Evolutionary conservation across 345 rosid genomes (phyloP).

Genomic region (Firmiana major): DNA sequence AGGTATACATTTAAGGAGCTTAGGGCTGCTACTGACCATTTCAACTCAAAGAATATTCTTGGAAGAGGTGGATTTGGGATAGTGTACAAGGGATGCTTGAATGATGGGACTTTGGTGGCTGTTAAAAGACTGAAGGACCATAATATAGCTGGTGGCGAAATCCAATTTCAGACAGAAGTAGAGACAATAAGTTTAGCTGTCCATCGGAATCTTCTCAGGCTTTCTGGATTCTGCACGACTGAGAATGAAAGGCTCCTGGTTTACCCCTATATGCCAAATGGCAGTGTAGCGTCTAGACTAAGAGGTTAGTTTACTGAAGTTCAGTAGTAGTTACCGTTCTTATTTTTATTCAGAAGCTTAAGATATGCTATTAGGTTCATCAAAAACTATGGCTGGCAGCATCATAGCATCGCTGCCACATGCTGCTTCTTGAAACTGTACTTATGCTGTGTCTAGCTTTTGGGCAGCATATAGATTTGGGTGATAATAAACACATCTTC

Average conservation of each 20-base stretch:
- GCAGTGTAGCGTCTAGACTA: conserved; percentile 90
- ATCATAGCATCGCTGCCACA: neutral
- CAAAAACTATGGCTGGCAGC: neutral
- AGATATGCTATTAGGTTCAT: neutral
- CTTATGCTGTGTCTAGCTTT: neutral
- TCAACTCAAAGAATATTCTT: conserved; percentile 77
- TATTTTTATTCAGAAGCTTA: neutral
- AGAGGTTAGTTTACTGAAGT: conserved; percentile 48
- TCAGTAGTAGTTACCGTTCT: neutral
- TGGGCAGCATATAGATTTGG: neutral
- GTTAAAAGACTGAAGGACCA: conserved; percentile 97
- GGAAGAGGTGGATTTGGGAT: conserved; percentile 96
- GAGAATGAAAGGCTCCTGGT: conserved; percentile 90
- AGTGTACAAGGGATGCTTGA: conserved; percentile 83
- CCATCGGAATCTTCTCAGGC: conserved; percentile 95
- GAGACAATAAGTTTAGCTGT: conserved; percentile 95
- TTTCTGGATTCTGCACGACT: conserved; percentile 87
- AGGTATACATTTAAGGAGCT: conserved; percentile 92
- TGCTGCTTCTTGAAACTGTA: neutral
- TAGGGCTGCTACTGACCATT: conserved; percentile 81
- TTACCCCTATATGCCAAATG: conserved; percentile 94
- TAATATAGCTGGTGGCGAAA: conserved; percentile 82
- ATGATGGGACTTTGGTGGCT: conserved; percentile 76
- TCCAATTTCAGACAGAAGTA: conserved; percentile 98
- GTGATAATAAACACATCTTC: neutral